Conservation (phyloP, 331 rosid species). For the Malus hybrid region DNA sequence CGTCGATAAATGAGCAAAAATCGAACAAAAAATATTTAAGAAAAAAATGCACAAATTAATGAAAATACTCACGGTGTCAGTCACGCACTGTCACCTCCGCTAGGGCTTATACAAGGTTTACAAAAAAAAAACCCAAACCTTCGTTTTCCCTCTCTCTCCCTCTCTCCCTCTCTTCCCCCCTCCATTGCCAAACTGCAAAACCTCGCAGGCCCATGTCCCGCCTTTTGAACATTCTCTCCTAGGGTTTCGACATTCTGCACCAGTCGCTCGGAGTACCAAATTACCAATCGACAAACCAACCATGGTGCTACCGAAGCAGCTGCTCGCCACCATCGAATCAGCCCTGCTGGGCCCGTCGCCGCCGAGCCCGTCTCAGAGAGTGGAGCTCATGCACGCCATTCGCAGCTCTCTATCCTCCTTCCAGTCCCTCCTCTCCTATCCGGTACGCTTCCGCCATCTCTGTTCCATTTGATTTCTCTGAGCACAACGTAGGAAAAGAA, state of each 20-base stretch:
- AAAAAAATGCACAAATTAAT: not conserved
- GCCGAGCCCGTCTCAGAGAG: conserved; percentile 59
- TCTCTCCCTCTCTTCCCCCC: not conserved
- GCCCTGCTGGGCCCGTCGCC: conserved; percentile 69
- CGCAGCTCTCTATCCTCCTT: conserved; percentile 53
- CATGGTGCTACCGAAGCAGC: conserved; percentile 78
- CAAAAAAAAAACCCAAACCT: not conserved
- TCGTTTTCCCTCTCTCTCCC: not conserved
- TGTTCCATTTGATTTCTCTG: not conserved
- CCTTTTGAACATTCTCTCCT: conserved; percentile 10
- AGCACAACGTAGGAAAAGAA: not conserved
- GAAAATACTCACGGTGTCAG: not conserved
- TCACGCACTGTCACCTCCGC: not conserved
- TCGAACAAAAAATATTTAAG: not conserved
- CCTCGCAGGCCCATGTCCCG: conserved; percentile 7
- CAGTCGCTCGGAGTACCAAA: not conserved
- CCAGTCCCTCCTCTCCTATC: conserved; percentile 69
- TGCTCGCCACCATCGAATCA: conserved; percentile 55
- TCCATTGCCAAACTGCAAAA: not conserved
- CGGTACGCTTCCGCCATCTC: conserved; percentile 22
- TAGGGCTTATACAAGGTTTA: conserved; percentile 8
- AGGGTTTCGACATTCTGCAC: conserved; percentile 18
- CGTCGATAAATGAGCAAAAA: too few species aligned
- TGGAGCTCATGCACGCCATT: conserved; percentile 79
- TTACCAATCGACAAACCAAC: not conserved